Conservation (phyloP, 495 filamentous ascomycete genomes). For the Apiosordaria backusii region DNA sequence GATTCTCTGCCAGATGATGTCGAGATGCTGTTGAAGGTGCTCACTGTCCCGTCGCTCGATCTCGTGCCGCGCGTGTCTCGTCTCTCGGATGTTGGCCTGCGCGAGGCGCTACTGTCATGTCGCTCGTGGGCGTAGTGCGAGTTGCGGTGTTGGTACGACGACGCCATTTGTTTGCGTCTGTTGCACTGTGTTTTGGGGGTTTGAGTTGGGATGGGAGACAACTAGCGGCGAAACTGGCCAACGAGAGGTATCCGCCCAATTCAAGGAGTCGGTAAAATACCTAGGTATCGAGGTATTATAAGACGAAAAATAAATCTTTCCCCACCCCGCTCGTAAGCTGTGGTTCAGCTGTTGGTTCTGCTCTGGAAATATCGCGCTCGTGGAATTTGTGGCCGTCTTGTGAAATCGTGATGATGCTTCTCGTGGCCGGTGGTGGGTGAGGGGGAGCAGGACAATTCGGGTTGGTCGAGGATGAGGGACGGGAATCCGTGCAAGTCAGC, state of each 20-base stretch:
- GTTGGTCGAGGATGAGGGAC: background rate
- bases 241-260: background rate
- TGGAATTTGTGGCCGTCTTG: background rate
- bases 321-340: background rate
- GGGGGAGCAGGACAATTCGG: background rate
- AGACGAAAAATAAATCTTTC: background rate
- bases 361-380: background rate
- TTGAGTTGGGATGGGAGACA: background rate
- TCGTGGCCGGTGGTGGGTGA: background rate
- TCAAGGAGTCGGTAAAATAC: background rate
- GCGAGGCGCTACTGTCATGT: slow-evolving; percentile 41
- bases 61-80: slow-evolving; percentile 44
- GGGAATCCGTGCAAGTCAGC: background rate
- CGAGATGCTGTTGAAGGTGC: slow-evolving; percentile 62
- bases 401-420: background rate
- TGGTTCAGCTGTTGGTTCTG: background rate
- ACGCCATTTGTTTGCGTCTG: slow-evolving; percentile 36
- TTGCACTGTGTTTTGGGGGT: slow-evolving; percentile 17
- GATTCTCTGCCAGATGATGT: slow-evolving; percentile 66
- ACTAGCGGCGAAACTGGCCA: background rate
- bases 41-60: slow-evolving; percentile 72
- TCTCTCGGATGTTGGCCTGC: slow-evolving; percentile 33
- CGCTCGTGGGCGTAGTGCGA: slow-evolving; percentile 42
- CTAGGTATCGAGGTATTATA: background rate
- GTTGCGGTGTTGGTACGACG: slow-evolving; percentile 42